phyloP scores from a whole-genome alignment of 2,329 filamentous ascomycete genomes.

The Epichloe sibirici region DNA sequence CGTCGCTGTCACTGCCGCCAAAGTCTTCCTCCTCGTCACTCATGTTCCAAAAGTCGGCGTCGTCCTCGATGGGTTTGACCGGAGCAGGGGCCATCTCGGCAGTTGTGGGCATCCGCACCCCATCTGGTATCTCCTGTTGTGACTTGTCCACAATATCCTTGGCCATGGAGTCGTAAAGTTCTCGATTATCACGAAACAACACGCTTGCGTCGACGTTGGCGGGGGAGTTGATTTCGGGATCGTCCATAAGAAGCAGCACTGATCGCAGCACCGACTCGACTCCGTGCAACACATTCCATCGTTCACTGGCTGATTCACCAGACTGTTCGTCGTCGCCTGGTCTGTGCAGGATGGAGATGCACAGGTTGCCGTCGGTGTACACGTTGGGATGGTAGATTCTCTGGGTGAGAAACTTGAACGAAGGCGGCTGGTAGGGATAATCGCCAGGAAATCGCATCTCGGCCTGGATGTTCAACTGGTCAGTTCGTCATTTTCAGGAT shows the following conservation, averaged over 20 bases:
- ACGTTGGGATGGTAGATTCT: constrained; percentile 89
- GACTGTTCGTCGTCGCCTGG: constrained; percentile 90
- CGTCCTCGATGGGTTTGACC: constrained; percentile 49
- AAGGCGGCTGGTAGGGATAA: constrained; percentile 81
- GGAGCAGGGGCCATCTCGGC: constrained; percentile 48
- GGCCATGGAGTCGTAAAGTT: constrained; percentile 58
- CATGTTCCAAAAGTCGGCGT: constrained; percentile 75
- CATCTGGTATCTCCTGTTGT: constrained; percentile 66
- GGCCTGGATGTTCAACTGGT: constrained; percentile 34
- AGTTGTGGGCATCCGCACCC: constrained; percentile 71
- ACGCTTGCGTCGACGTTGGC: constrained; percentile 92
- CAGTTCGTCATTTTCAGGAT: neutral
- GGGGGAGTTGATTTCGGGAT: constrained; percentile 89
- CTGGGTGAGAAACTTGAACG: constrained; percentile 66
- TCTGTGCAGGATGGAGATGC: constrained; percentile 90
- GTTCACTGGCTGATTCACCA: constrained; percentile 77
- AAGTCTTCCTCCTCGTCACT: constrained; percentile 68
- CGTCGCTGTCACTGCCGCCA: constrained; percentile 59
- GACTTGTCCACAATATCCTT: constrained; percentile 58
- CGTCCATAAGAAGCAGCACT: constrained; percentile 81
- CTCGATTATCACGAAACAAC: constrained; percentile 62
- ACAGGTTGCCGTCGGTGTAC: constrained; percentile 79
- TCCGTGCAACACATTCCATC: constrained; percentile 88
- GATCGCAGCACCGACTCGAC: constrained; percentile 92
- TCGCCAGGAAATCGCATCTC: constrained; percentile 79